These are phyloP conservation scores for Fusarium foetens DNA, from an alignment of 2,329 filamentous ascomycete species.

Conservation along the genomic window DNA sequence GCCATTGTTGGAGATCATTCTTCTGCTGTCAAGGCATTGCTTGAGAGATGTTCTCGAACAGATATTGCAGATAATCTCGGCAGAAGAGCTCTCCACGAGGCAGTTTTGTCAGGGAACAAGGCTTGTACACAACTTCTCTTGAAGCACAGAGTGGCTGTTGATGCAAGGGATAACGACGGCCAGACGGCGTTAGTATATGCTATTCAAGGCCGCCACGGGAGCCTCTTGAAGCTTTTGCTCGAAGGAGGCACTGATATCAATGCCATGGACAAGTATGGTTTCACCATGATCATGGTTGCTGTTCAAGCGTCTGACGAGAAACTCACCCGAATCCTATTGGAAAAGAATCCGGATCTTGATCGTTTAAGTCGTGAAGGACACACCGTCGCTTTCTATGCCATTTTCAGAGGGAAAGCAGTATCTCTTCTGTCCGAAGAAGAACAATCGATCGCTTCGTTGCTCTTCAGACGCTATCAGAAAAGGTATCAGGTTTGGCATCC, in stretches of 20 bases:
- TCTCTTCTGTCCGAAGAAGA: background rate
- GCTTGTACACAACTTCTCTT: background rate
- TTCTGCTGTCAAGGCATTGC: background rate
- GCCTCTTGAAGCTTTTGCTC: background rate
- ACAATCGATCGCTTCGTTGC: background rate
- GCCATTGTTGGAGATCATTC: background rate
- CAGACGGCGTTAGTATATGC: slow-evolving; percentile 3
- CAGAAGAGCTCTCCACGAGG: slow-evolving; percentile 1
- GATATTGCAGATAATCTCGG: background rate
- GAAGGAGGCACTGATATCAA: background rate
- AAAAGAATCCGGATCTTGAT: background rate
- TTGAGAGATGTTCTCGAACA: background rate
- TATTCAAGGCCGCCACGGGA: background rate
- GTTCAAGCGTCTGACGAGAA: background rate
- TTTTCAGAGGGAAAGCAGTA: background rate
- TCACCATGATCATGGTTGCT: background rate
- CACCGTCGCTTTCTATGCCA: background rate
- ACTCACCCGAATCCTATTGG: background rate
- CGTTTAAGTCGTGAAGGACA: background rate
- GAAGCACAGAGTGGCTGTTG: background rate
- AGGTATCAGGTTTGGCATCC: background rate
- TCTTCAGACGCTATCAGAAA: background rate
- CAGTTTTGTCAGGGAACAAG: background rate
- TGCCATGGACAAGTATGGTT: background rate
- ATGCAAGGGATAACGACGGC: background rate